These are phyloP conservation scores for Truncatella angustata DNA, from an alignment of 2,329 filamentous ascomycete species.

Conservation along the genomic window DNA sequence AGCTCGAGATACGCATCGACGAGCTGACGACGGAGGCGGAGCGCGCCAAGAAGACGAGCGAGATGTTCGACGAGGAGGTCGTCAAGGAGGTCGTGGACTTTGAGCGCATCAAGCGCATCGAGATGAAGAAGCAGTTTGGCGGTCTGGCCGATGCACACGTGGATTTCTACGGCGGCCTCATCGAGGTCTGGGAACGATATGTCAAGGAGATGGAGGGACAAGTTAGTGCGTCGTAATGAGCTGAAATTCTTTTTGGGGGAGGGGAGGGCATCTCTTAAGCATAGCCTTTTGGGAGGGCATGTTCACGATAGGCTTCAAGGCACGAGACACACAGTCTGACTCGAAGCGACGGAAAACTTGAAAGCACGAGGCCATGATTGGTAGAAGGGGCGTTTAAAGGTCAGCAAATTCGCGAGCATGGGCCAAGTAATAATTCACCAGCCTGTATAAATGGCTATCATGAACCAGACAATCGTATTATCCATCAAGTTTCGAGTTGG, in stretches of 20 bases:
- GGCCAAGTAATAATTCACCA: neutral
- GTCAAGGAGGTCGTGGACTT: slow-evolving; percentile 91
- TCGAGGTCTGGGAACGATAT: slow-evolving; percentile 85
- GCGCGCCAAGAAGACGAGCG: slow-evolving; percentile 77
- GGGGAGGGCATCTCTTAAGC: too few species aligned
- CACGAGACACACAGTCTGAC: neutral
- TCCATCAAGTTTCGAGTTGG: too few species aligned
- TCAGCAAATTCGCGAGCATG: neutral
- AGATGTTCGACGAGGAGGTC: slow-evolving; percentile 95
- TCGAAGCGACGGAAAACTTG: neutral
- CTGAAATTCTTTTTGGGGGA: too few species aligned
- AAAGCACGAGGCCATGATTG: neutral
- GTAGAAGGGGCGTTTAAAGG: neutral
- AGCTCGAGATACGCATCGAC: slow-evolving; percentile 89
- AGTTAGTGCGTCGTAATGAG: slow-evolving; percentile 29
- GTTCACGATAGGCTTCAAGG: too few species aligned
- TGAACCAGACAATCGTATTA: too few species aligned
- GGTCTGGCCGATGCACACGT: slow-evolving; percentile 82
- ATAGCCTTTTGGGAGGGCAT: too few species aligned
- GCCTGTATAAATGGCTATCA: neutral
- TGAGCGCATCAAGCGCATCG: slow-evolving; percentile 90
- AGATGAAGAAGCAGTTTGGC: slow-evolving; percentile 86
- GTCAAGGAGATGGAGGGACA: slow-evolving; percentile 83
- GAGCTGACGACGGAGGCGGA: slow-evolving; percentile 89
- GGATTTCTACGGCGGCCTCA: slow-evolving; percentile 77